Evolutionary conservation across 2,329 filamentous ascomycete genomes (phyloP), one percentile per base, ranked within the genome.

Genomic region (Annulohypoxylon truncatum): DNA sequence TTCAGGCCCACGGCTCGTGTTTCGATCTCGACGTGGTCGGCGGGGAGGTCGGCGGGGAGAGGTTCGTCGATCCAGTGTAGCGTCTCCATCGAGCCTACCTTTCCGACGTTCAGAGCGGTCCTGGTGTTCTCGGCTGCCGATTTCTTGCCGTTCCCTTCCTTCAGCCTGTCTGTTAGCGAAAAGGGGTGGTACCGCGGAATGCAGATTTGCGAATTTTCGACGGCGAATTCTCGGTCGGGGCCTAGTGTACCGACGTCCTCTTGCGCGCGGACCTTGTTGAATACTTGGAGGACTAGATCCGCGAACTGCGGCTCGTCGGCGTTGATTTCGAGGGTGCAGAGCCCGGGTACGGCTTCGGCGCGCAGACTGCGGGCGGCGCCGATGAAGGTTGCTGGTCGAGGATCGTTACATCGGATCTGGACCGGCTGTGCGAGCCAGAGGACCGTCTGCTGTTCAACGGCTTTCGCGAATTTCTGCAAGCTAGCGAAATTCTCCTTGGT

Each of bases 381-480:
- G 31, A 79, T 61, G 38, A 72, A 66, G 4, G 72, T 70, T 0
- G 77, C 76, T 9, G 72, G 74, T 0, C 66, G 59, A 0, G 78
- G 77, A 15, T 77, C 71, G 5, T 26, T 20, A 47, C 76, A 78
- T 1, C 57, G 31, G 2, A 77, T 65, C 33, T 79, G 77, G 4
- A 68, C 66, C 0, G 74, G 70, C 0, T 66, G 70, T 0, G 78
- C 77, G 5, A 79, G 62, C 78, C 78, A 80, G 4, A 79, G 68
- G 33, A 78, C 42, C 4, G 61, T 64, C 1, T 70, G 64, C 54
- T 64, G 62, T 33, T 18, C 64, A 26, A 60, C 42, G 1, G 46
- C 55, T n/a, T 50, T 51, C 2, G 64, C 55, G 12, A 72, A 68
- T 5, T 51, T 22, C 42, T 75, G 68, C 33, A 66, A 55, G 28